Percentiles rank a stretch among this genome's conserved stretches.
Evolutionary conservation across 768 basidiomycete species (phyloP).

Genomic region (Trametes cingulata): DNA sequence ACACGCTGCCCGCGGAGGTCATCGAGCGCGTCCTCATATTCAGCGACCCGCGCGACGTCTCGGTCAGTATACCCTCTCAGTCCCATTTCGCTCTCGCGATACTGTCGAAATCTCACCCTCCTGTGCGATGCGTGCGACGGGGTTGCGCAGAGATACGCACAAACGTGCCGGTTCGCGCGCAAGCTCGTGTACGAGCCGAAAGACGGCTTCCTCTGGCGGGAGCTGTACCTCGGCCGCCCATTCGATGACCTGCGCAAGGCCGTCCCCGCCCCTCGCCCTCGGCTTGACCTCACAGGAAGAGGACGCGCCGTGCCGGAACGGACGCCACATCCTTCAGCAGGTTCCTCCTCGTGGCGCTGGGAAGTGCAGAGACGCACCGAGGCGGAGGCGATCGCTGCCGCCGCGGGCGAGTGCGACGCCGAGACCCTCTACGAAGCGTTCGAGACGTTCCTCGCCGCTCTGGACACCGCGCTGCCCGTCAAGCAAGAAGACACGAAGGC

Average conservation of each 20-base stretch:
- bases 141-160: constrained; percentile 43
- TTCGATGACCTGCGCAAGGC: constrained; percentile 66
- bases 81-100: background rate
- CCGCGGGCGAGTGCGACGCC: background rate
- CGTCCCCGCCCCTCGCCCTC: constrained; percentile 14
- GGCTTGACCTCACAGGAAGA: background rate
- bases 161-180: constrained; percentile 51
- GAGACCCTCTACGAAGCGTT: constrained; percentile 33
- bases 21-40: constrained; percentile 56
- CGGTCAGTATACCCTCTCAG: constrained; percentile 29
- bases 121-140: background rate
- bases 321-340: background rate
- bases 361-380: constrained; percentile 20
- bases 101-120: background rate
- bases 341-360: constrained; percentile 29
- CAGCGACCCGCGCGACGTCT: constrained; percentile 57
- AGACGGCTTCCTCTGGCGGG: constrained; percentile 69
- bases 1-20: constrained; percentile 55
- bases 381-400: constrained; percentile 8
- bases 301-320: background rate
- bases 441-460: constrained; percentile 39
- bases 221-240: constrained; percentile 54
- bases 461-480: constrained; percentile 19
- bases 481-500: background rate
- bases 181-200: constrained; percentile 48